phyloP scores from a whole-genome alignment of 164 flowering plant genomes.

The Sextonia rubra region DNA sequence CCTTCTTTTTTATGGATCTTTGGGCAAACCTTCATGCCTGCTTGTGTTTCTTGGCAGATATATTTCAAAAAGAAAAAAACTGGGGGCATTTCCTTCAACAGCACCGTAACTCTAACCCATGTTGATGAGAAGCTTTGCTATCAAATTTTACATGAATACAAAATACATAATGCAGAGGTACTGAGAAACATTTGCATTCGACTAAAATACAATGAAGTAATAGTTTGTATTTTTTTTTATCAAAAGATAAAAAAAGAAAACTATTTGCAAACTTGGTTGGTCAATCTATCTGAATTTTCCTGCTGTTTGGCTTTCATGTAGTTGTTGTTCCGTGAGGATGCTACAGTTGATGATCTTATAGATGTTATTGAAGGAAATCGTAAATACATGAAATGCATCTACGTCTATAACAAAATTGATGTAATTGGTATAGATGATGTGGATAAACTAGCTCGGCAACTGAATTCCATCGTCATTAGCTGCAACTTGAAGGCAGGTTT shows the following conservation, averaged over 20 bases:
- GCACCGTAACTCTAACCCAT: slow-evolving; percentile 68
- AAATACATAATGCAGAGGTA: slow-evolving; percentile 99
- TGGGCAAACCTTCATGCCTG: not conserved
- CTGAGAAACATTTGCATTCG: not conserved
- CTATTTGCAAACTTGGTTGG: no score
- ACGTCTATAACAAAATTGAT: slow-evolving; percentile 99
- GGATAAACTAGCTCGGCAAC: slow-evolving; percentile 89
- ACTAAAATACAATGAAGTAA: not conserved
- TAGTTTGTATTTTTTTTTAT: not conserved
- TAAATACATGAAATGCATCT: slow-evolving; percentile 93
- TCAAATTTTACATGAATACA: slow-evolving; percentile 95
- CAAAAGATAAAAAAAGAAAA: no score
- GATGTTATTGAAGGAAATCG: slow-evolving; percentile 99
- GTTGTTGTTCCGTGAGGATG: slow-evolving; percentile 97
- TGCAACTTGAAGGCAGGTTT: slow-evolving; percentile 81
- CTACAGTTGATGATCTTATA: slow-evolving; percentile 97
- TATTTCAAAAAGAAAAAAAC: slow-evolving; percentile 97
- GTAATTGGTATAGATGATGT: slow-evolving; percentile 98
- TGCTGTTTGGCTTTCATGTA: slow-evolving; percentile 18
- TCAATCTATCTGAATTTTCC: no score
- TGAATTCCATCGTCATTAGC: slow-evolving; percentile 96
- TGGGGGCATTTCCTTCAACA: slow-evolving; percentile 97
- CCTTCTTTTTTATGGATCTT: not conserved
- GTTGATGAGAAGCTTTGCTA: slow-evolving; percentile 98
- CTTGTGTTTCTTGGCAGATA: slow-evolving; percentile 44